Percentiles rank a stretch among this genome's conserved stretches.
Evolutionary conservation across 2,329 filamentous ascomycete genomes (phyloP).

Genomic region (Trichoderma breve): DNA sequence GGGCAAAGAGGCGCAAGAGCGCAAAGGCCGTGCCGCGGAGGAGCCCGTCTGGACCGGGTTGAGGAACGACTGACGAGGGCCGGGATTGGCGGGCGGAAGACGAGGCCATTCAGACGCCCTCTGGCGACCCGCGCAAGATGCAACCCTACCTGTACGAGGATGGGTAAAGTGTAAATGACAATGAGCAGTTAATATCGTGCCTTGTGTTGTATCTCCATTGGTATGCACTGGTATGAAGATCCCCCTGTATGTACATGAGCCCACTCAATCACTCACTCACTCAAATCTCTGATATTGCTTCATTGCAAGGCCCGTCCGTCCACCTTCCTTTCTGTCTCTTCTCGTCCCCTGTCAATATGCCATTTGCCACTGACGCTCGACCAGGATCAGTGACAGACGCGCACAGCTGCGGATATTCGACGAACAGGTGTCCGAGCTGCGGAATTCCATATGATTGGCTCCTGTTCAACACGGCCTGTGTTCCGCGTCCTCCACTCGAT

Average conservation of each 20-base stretch:
- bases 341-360: background rate
- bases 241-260: background rate
- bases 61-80: background rate
- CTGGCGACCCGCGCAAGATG: slow-evolving; percentile 8
- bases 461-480: background rate
- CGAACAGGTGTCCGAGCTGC: background rate
- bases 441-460: background rate
- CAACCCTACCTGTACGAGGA: background rate
- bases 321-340: slow-evolving; percentile 1
- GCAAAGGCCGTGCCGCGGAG: slow-evolving; percentile 7
- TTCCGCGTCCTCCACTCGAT: background rate
- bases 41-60: background rate
- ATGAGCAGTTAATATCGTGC: background rate
- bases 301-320: background rate
- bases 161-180: background rate
- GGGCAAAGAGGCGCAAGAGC: background rate
- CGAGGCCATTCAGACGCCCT: background rate
- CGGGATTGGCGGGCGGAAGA: background rate
- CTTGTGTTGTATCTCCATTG: background rate
- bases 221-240: background rate
- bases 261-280: background rate
- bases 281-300: background rate
- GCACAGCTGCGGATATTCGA: background rate
- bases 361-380: background rate
- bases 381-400: background rate